These are phyloP conservation scores for Bothriochloa decipiens DNA, from an alignment of 176 grass and related monocot genomes.

Conservation along the genomic window DNA sequence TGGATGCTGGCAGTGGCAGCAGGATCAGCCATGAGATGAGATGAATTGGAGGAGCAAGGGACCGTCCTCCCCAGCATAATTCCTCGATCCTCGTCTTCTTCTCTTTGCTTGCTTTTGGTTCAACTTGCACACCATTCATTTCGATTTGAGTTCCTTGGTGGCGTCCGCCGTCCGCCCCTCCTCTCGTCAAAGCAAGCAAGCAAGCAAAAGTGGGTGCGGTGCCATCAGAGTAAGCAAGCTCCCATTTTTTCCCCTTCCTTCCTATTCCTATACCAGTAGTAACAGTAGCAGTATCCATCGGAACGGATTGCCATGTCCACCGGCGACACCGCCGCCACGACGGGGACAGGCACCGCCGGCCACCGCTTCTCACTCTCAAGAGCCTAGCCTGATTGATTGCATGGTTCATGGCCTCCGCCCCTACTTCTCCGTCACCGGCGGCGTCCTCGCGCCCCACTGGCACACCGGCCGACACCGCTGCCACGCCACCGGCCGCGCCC, in stretches of 20 bases:
- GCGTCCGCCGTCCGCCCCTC: not conserved
- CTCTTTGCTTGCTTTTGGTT: not conserved
- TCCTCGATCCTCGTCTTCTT: not conserved
- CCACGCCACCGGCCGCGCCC: conserved; percentile 9
- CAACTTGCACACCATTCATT: not conserved
- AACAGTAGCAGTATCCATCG: not conserved
- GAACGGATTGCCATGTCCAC: not conserved
- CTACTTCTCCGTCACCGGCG: conserved; percentile 38
- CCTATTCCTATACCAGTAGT: not conserved
- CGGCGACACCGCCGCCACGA: not conserved
- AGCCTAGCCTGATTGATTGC: not conserved
- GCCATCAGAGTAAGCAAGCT: not conserved
- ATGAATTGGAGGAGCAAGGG: not conserved
- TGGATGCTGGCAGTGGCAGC: not conserved
- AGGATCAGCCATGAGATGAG: not conserved
- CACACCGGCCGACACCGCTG: conserved; percentile 32
- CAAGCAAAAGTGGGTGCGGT: not conserved
- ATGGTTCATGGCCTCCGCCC: not conserved
- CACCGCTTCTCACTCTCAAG: not conserved
- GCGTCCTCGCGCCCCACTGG: conserved; percentile 45
- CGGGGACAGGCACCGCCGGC: not conserved
- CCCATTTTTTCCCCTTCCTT: not conserved
- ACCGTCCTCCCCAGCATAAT: not conserved
- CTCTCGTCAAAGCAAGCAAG: not conserved
- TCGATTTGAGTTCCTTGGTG: not conserved